Base-by-base conservation (phyloP, 768 basidiomycete genomes). In the Rubroboletus satanas region DNA sequence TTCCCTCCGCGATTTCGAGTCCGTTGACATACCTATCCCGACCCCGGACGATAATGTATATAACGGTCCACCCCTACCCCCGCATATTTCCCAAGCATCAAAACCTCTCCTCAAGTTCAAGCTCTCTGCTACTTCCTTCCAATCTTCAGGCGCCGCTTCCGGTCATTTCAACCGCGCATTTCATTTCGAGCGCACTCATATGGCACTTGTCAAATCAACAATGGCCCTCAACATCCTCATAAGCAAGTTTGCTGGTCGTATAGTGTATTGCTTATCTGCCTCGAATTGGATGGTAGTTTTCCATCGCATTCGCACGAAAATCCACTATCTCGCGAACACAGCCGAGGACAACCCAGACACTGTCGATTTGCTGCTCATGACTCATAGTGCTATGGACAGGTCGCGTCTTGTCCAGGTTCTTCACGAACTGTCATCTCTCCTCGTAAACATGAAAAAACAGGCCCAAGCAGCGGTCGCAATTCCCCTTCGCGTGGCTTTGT, bases 211-310 rank as follows among this genome's bases (percentile, higher is more conserved):
- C 35, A 79, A 77, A 52, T 83, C 82, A 0, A 65, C 79, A 1
- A 66, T 76, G 50, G 75, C 83, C 7, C 75, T 90, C 48, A 84
- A 82, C 57, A 73, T 75, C 21, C 74, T 87, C 26, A 84, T 91
- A 56, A 79, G 82, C 50, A 84, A 85, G 65, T 90, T 80, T 61
- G 80, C 88, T 21, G 88, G 89, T 11, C 82, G 86, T 46, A 84
- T 95, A 57, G 81, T 96, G 28, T 93, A 88, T 65, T 87, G 88
- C 65, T 79, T 98, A 17, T 93, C 93, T 2, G 87, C 89, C 1
- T 87, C 88, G 12, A 95, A 96, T 68, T 97, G 93, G 92, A 68
- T 72, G 49, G 81, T 89, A 8, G 87, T 96, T 15, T 83, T 88
- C 61, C 70, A 77, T 21, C 79, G 90, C 31, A 79, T 95, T 51